These are phyloP conservation scores for Chaetomiaceae sp. DNA, from an alignment of 2,329 filamentous ascomycete species.

Conservation along the genomic window DNA sequence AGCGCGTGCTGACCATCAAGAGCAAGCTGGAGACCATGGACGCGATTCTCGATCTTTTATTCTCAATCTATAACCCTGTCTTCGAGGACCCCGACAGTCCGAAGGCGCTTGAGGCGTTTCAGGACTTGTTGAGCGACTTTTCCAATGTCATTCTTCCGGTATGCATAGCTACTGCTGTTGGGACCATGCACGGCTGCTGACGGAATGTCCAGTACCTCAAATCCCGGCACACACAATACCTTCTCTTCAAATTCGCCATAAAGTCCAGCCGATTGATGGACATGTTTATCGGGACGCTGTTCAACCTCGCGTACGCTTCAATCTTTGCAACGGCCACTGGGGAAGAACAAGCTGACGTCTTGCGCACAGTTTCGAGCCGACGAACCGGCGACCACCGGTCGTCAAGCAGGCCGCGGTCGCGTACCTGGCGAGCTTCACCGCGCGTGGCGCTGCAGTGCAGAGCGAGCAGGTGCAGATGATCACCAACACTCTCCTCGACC, in stretches of 20 bases:
- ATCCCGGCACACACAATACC: conserved; percentile 88
- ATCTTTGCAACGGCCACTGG: not conserved
- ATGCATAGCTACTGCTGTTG: conserved; percentile 3
- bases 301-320: conserved; percentile 52
- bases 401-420: conserved; percentile 79
- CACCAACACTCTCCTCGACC: conserved; percentile 69
- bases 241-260: conserved; percentile 93
- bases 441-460: conserved; percentile 77
- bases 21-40: conserved; percentile 89
- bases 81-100: conserved; percentile 64
- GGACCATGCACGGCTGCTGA: not conserved
- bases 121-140: conserved; percentile 79
- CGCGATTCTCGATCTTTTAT: conserved; percentile 79
- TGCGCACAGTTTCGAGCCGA: conserved; percentile 50
- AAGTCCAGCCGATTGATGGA: conserved; percentile 71
- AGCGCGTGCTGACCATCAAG: conserved; percentile 64
- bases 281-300: conserved; percentile 72
- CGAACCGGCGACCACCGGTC: conserved; percentile 55
- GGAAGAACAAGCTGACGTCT: conserved; percentile 1
- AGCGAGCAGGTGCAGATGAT: conserved; percentile 72
- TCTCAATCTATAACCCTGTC: conserved; percentile 69
- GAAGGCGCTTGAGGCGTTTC: conserved; percentile 65
- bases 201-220: conserved; percentile 30
- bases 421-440: conserved; percentile 82
- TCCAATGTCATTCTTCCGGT: conserved; percentile 78